phyloP scores from a whole-genome alignment of 495 filamentous ascomycete species.

The Diplogelasinospora grovesii region DNA sequence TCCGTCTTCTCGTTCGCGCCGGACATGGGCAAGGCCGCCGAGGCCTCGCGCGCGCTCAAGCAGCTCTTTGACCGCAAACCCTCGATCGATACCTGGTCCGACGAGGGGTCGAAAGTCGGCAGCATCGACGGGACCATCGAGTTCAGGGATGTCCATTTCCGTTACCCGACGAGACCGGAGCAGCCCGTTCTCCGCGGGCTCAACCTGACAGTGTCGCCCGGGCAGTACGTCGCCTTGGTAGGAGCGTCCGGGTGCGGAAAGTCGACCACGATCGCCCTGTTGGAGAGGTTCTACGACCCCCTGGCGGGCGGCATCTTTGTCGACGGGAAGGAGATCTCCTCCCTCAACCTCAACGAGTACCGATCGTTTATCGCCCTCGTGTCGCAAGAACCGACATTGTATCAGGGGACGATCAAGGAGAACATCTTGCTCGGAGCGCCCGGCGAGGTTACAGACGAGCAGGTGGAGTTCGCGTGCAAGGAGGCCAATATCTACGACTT shows the following conservation, averaged over 20 bases:
- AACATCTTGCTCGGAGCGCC: conserved; percentile 53
- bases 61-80: conserved; percentile 34
- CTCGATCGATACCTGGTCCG: conserved; percentile 56
- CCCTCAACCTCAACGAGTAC: conserved; percentile 46
- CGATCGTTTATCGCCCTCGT: conserved; percentile 55
- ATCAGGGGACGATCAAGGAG: conserved; percentile 50
- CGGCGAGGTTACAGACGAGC: conserved; percentile 42
- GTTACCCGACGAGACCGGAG: conserved; percentile 54
- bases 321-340: conserved; percentile 48
- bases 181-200: conserved; percentile 48
- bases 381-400: conserved; percentile 57
- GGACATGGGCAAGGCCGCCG: conserved; percentile 34
- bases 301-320: conserved; percentile 51
- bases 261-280: conserved; percentile 60
- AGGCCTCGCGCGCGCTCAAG: conserved; percentile 30
- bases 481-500: conserved; percentile 65
- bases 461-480: conserved; percentile 52
- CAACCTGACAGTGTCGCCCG: conserved; percentile 54
- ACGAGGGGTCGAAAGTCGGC: conserved; percentile 55
- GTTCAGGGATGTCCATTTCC: conserved; percentile 55
- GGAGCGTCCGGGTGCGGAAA: conserved; percentile 73
- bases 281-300: conserved; percentile 63
- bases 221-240: conserved; percentile 66
- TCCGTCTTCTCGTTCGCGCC: conserved; percentile 33
- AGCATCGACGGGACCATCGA: conserved; percentile 49